Percentiles rank a stretch among this genome's conserved stretches.
These are phyloP conservation scores for Microcera coccophila DNA, from an alignment of 2,329 filamentous ascomycete species.

Conservation along the genomic window DNA sequence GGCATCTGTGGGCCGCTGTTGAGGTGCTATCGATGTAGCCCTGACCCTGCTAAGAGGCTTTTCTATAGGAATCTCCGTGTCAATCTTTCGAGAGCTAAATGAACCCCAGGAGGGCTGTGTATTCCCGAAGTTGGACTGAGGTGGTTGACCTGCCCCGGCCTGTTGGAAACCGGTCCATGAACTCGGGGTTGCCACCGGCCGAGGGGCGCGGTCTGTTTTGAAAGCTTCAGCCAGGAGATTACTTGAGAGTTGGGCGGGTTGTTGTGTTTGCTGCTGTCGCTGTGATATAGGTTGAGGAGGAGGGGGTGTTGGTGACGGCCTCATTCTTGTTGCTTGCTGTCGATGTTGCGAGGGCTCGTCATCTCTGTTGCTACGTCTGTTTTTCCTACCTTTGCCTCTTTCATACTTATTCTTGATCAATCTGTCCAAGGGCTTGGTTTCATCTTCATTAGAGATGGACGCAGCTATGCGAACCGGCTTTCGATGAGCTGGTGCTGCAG, in stretches of 20 bases:
- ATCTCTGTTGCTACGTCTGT: conserved; percentile 4
- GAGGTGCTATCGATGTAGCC: background rate
- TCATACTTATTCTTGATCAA: background rate
- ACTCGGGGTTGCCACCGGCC: conserved; percentile 22
- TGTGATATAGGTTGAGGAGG: too few relatives aligned
- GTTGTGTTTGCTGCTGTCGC: conserved; percentile 2
- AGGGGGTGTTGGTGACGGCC: background rate
- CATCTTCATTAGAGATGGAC: too few relatives aligned
- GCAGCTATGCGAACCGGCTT: too few relatives aligned
- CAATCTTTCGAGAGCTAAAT: conserved; percentile 20
- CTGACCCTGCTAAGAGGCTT: conserved; percentile 3
- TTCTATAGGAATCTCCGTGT: conserved; percentile 15
- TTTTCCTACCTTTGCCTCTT: conserved; percentile 1
- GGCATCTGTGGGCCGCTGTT: background rate
- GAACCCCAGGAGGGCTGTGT: conserved; percentile 19
- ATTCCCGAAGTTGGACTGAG: conserved; percentile 3
- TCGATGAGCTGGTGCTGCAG: too few relatives aligned
- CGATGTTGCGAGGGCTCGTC: too few relatives aligned
- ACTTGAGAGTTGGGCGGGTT: conserved; percentile 20
- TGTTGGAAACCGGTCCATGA: conserved; percentile 22
- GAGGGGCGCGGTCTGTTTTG: conserved; percentile 26
- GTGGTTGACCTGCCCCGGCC: background rate
- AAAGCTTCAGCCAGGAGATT: conserved; percentile 33
- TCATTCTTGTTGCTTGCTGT: background rate
- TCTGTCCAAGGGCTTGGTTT: background rate